phyloP scores from a whole-genome alignment of 306 rosid genomes.

The Sindora glabra region DNA sequence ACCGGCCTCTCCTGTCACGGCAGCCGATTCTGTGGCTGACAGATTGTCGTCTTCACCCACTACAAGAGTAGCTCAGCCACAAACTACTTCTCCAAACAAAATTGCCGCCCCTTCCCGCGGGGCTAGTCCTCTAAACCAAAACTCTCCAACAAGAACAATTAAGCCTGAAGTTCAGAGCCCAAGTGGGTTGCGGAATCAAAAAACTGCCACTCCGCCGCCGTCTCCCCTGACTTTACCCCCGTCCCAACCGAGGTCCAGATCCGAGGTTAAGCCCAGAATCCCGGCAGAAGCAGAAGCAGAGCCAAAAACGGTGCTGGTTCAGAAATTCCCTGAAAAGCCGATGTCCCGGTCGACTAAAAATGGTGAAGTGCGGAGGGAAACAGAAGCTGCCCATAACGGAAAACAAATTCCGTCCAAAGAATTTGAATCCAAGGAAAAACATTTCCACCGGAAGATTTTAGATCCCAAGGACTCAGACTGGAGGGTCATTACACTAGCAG shows the following conservation, averaged over 20 bases:
- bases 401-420: conserved; percentile 19
- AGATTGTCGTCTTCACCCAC: too few species aligned
- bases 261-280: conserved; percentile 29
- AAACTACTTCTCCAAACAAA: conserved; percentile 7
- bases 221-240: conserved; percentile 62
- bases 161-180: conserved; percentile 22
- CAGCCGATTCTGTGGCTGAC: too few species aligned
- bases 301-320: conserved; percentile 58
- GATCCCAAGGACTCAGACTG: conserved; percentile 28
- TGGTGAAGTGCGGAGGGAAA: conserved; percentile 12
- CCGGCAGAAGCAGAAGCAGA: conserved; percentile 55
- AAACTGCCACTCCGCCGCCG: conserved; percentile 35
- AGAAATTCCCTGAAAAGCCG: conserved; percentile 41
- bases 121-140: too few species aligned
- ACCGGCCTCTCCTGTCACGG: too few species aligned
- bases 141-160: too few species aligned
- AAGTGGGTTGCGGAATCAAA: conserved; percentile 27
- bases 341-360: conserved; percentile 15
- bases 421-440: conserved; percentile 25
- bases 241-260: conserved; percentile 29
- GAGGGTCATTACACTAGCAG: conserved; percentile 56
- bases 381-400: conserved; percentile 5
- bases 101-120: too few species aligned
- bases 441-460: not conserved
- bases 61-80: too few species aligned